phyloP scores from a whole-genome alignment of 164 flowering plant species.

The Paratinospora sagittata region DNA sequence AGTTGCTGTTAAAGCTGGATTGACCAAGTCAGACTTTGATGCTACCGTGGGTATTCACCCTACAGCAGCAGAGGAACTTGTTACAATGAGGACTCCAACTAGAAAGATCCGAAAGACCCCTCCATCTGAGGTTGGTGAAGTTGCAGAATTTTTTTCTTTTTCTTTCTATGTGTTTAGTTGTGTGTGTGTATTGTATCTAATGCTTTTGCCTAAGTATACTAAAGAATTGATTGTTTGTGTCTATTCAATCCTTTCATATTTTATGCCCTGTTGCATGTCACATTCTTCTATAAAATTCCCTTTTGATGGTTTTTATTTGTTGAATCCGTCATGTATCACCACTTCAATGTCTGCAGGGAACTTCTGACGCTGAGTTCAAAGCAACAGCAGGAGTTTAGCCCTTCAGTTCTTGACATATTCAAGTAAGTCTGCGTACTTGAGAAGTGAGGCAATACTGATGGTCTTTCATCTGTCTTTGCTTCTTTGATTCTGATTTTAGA shows the following conservation, averaged over 20 bases:
- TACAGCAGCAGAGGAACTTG: constrained; percentile 89
- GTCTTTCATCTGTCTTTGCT: no score
- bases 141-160: neutral
- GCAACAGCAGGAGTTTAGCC: constrained; percentile 51
- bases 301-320: neutral
- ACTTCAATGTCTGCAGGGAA: constrained; percentile 32
- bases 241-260: neutral
- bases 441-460: no score
- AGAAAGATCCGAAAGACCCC: constrained; percentile 55
- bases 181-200: neutral
- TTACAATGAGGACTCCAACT: constrained; percentile 90
- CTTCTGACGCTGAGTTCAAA: constrained; percentile 37
- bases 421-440: neutral
- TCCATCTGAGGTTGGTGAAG: constrained; percentile 56
- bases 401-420: constrained; percentile 5
- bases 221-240: neutral
- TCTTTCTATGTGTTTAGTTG: neutral
- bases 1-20: constrained; percentile 88
- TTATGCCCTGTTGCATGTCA: neutral
- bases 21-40: constrained; percentile 94
- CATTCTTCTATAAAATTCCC: neutral
- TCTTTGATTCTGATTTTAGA: no score
- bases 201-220: neutral
- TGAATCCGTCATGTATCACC: neutral
- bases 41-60: constrained; percentile 92